These are phyloP conservation scores for Sarcodon aspratus DNA, from an alignment of 768 basidiomycete genomes.

Conservation along the genomic window DNA sequence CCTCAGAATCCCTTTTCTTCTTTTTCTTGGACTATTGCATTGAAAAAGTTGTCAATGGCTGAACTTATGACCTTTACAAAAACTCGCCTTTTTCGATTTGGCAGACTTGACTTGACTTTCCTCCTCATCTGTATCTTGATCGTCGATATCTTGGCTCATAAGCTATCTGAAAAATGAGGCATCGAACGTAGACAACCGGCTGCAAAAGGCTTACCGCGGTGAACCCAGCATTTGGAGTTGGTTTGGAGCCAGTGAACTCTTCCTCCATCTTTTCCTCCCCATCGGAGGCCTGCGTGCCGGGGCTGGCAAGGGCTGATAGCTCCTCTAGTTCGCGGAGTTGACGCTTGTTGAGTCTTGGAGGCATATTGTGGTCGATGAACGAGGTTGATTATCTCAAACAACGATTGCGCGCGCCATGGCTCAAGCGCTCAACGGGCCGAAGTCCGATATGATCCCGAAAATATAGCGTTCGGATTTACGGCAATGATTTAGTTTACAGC, in stretches of 20 bases:
- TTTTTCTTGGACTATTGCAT: conserved; percentile 8
- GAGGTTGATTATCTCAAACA: neutral
- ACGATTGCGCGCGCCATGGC: too few relatives aligned
- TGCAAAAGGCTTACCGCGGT: conserved; percentile 10
- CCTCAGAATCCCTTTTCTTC: conserved; percentile 18
- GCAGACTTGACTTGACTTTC: conserved; percentile 1
- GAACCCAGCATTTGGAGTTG: conserved; percentile 9
- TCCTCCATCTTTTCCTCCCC: conserved; percentile 23
- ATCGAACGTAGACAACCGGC: conserved; percentile 3
- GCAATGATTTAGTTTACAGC: too few relatives aligned
- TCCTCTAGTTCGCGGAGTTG: conserved; percentile 84
- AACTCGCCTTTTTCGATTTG: neutral
- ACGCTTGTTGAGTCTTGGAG: conserved; percentile 69
- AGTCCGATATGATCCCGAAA: too few relatives aligned
- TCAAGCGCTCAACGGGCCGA: too few relatives aligned
- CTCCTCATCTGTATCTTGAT: conserved; percentile 1
- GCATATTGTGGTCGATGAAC: conserved; percentile 28
- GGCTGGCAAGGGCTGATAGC: conserved; percentile 39
- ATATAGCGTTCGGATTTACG: too few relatives aligned
- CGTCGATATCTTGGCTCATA: neutral
- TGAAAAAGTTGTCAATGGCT: neutral
- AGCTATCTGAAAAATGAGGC: neutral
- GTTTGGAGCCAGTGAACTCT: conserved; percentile 20
- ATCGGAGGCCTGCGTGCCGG: conserved; percentile 15
- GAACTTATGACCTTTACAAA: neutral